Conservation (phyloP, 225 moss, liverwort and hornwort species). For the Thuidium tamariscinum region DNA sequence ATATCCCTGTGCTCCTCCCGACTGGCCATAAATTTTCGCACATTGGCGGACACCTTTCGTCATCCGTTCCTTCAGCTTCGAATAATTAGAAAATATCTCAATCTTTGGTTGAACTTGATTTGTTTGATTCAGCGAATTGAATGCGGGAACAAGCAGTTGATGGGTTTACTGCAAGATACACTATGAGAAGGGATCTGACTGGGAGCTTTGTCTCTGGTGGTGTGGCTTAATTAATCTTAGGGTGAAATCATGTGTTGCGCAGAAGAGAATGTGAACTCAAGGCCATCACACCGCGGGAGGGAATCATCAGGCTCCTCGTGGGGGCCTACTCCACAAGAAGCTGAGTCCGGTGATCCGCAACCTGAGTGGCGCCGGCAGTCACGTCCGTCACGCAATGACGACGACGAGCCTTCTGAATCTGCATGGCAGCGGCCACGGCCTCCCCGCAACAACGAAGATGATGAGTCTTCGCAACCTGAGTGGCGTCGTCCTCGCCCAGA, state of each 20-base stretch:
- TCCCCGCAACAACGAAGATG: background rate
- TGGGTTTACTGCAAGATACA: background rate
- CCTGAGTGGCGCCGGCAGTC: slow-evolving; percentile 31
- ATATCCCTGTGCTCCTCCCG: no score
- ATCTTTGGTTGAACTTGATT: background rate
- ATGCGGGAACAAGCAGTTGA: background rate
- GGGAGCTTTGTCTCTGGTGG: background rate
- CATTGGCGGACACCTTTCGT: background rate
- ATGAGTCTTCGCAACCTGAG: slow-evolving; percentile 3
- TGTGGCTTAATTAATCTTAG: background rate
- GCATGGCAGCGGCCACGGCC: slow-evolving; percentile 6
- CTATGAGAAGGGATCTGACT: background rate
- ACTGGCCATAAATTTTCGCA: background rate
- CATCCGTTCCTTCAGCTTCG: background rate
- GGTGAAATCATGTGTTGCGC: background rate
- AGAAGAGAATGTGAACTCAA: slow-evolving; percentile 14
- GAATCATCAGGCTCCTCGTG: slow-evolving; percentile 20
- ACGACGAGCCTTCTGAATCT: background rate
- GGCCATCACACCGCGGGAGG: background rate
- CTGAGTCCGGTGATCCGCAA: slow-evolving; percentile 6
- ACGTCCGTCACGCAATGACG: slow-evolving; percentile 15
- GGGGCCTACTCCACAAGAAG: slow-evolving; percentile 20
- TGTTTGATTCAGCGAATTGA: background rate
- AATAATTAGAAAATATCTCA: background rate
- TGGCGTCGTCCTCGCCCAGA: slow-evolving; percentile 17